Base-by-base conservation (phyloP, 441 rosid species). In the Adansonia gregorii region DNA sequence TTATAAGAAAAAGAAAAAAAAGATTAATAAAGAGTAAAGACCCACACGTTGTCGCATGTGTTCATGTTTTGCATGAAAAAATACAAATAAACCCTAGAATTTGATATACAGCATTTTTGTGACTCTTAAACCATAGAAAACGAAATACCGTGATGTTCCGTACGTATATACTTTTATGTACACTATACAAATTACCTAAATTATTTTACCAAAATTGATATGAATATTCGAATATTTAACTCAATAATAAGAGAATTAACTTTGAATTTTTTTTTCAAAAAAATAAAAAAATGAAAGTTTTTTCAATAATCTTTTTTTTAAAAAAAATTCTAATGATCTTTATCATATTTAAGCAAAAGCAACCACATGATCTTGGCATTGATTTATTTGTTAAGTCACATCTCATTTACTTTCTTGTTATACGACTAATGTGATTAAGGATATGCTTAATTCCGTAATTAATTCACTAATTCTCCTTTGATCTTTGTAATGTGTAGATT, bases 21-120 rank as follows among this genome's bases (percentile, higher is more conserved):
- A n/a, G n/a, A 24, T 8, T 9, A 22, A 67, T 46, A 20, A 14
- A 67, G 51, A 43, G 60, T 55, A 55, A n/a, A 55, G 60, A 55
- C 6, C 67, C 82, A 45, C 78, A 67, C 67, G 80, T 72, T 75
- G 83, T 24, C 76, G 79, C 88, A 83, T 67, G 81, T 81, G 83
- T 72, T 4, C 11, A 1, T 41, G 73, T 19, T 39, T 49, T 58
- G 65, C 39, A 60, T 60, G 15, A 35, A 60, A 22, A 35, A 24
- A 24, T 55, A 22, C 60, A 17, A 55, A 55, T 5, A 3, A 19
- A 45, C 72, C 65, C 3, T 22, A 22, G 39, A 60, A 24, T 39
- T 60, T 58, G 65, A 39, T 14, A 22, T 2, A 1, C 1, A 24
- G 4, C 39, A 4, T 22, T 60, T 24, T 22, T 2, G 27, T 24